A percentile compares a stretch with the other conserved stretches of the same genome.
Evolutionary conservation across 257 asterid genomes (phyloP).

Genomic region (Scutellaria barbata): DNA sequence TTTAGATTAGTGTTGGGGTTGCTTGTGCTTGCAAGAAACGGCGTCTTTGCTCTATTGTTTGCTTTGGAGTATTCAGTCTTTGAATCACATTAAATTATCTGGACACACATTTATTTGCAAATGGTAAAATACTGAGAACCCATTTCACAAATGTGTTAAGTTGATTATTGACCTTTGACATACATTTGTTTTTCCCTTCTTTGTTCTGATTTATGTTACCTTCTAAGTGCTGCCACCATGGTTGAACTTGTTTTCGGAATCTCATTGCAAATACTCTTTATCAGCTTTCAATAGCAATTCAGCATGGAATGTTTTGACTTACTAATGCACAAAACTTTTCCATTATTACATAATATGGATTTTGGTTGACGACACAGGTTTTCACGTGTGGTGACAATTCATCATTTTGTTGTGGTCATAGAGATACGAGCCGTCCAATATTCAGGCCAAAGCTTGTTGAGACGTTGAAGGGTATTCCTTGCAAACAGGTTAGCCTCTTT

Average conservation of each 20-base stretch:
- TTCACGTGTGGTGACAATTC: slow-evolving; percentile 90
- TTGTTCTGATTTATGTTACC: background rate
- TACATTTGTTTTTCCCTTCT: background rate
- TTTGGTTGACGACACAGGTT: slow-evolving; percentile 52
- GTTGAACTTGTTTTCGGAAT: slow-evolving; percentile 22
- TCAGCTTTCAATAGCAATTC: slow-evolving; percentile 20
- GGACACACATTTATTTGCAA: background rate
- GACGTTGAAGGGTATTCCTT: slow-evolving; percentile 63
- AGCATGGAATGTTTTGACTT: background rate
- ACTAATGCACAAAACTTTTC: background rate
- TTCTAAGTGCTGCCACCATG: background rate
- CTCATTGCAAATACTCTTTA: background rate
- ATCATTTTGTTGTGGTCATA: slow-evolving; percentile 82
- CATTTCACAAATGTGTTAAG: background rate
- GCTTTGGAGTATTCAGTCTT: background rate
- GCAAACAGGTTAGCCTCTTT: slow-evolving; percentile 66
- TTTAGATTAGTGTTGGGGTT: slow-evolving; percentile 11
- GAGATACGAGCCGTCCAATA: slow-evolving; percentile 70
- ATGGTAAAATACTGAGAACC: background rate
- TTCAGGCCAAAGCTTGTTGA: slow-evolving; percentile 81
- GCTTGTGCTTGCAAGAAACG: slow-evolving; percentile 16
- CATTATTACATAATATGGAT: slow-evolving; percentile 23
- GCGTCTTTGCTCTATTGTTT: slow-evolving; percentile 1
- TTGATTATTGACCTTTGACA: background rate
- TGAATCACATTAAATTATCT: slow-evolving; percentile 2